These are phyloP conservation scores for Epithele typhae DNA, from an alignment of 768 basidiomycete genomes.

Conservation along the genomic window DNA sequence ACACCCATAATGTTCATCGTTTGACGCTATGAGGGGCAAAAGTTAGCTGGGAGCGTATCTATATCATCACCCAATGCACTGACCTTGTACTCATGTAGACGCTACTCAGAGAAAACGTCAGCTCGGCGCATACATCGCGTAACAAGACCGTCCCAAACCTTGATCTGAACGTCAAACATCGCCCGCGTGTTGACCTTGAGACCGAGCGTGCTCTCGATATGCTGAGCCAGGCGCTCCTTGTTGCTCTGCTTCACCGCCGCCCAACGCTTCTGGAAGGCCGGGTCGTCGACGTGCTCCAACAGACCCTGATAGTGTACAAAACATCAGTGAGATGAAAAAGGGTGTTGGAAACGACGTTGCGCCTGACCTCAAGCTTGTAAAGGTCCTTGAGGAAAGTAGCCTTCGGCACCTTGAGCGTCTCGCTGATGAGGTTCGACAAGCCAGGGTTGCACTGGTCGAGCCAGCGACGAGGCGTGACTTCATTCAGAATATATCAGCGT, in stretches of 20 bases:
- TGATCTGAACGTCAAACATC: constrained; percentile 91
- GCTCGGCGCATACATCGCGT: not conserved
- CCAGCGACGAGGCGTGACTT: constrained; percentile 95
- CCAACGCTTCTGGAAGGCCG: constrained; percentile 76
- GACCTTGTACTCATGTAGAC: constrained; percentile 90
- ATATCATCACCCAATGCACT: too few species aligned
- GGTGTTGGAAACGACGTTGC: too few species aligned
- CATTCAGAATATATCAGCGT: constrained; percentile 88
- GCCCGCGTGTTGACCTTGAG: constrained; percentile 68
- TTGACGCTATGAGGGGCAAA: constrained; percentile 70
- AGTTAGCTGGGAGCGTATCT: too few species aligned
- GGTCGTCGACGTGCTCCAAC: constrained; percentile 65
- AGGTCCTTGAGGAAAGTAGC: constrained; percentile 84
- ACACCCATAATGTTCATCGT: constrained; percentile 91
- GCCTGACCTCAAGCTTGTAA: constrained; percentile 50
- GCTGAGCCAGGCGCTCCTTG: constrained; percentile 81
- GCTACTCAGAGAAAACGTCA: constrained; percentile 38
- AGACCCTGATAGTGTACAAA: constrained; percentile 37
- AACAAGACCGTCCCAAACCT: constrained; percentile 36
- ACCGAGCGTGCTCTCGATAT: constrained; percentile 70
- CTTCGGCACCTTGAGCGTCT: constrained; percentile 72
- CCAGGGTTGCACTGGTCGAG: constrained; percentile 90
- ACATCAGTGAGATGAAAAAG: too few species aligned
- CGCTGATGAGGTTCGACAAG: constrained; percentile 79
- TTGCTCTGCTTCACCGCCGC: constrained; percentile 82